Percentiles rank a stretch among this genome's conserved stretches.
phyloP scores from a whole-genome alignment of 495 filamentous ascomycete species.

The Immersiella caudata region DNA sequence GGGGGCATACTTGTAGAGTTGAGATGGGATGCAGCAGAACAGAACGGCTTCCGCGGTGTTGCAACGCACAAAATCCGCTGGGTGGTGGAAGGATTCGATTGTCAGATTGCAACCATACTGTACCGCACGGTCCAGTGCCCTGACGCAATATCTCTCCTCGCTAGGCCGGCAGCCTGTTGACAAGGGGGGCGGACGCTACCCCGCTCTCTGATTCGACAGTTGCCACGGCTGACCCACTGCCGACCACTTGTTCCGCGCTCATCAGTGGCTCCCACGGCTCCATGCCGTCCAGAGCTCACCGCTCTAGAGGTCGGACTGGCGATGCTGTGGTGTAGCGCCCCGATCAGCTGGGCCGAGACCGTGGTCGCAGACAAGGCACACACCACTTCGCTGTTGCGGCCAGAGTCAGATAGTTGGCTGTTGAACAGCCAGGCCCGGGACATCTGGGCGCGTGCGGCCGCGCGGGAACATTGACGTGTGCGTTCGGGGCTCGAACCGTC shows the following conservation, averaged over 20 bases:
- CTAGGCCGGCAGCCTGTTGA: conserved; percentile 14
- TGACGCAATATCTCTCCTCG: conserved; percentile 25
- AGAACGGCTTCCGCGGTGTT: background rate
- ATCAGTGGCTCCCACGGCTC: conserved; percentile 15
- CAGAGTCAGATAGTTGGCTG: background rate
- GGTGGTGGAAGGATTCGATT: conserved; percentile 14
- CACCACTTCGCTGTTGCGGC: conserved; percentile 13
- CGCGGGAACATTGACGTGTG: conserved; percentile 2
- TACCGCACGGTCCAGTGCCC: conserved; percentile 21
- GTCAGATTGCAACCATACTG: conserved; percentile 15
- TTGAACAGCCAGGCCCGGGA: background rate
- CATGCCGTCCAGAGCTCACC: conserved; percentile 24
- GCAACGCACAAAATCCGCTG: conserved; percentile 8
- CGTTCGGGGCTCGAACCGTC: background rate
- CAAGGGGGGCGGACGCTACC: conserved; percentile 10
- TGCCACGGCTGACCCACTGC: conserved; percentile 33
- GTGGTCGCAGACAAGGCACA: conserved; percentile 13
- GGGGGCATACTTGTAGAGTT: background rate
- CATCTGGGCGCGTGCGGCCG: conserved; percentile 4
- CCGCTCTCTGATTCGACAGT: conserved; percentile 32
- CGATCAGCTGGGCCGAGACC: conserved; percentile 22
- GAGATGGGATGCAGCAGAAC: background rate
- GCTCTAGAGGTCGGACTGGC: conserved; percentile 11
- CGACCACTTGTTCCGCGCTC: conserved; percentile 22
- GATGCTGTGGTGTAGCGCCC: background rate